Evolutionary conservation across 805 yeast species (phyloP).

Genomic region (Myxozyma geophila): DNA sequence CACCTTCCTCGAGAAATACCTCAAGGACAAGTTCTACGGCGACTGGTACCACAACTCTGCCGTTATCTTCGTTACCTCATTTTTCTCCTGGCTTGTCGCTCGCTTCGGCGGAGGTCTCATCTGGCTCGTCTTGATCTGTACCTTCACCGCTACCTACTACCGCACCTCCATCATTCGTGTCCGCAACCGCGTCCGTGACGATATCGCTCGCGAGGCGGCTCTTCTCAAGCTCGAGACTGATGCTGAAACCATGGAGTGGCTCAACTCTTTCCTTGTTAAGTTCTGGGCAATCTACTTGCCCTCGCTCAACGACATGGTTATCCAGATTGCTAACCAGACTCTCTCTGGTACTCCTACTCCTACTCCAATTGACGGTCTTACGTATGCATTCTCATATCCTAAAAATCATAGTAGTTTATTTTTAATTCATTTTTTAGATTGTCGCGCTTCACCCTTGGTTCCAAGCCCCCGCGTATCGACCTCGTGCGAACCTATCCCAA

Average conservation of each 20-base stretch:
- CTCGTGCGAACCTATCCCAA: slow-evolving; percentile 85
- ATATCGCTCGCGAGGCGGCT: slow-evolving; percentile 83
- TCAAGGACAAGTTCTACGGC: slow-evolving; percentile 80
- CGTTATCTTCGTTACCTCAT: slow-evolving; percentile 65
- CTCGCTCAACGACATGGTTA: slow-evolving; percentile 78
- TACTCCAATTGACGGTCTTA: slow-evolving; percentile 75
- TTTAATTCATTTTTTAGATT: slow-evolving; percentile 6
- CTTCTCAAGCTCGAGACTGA: slow-evolving; percentile 82
- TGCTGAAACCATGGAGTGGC: slow-evolving; percentile 95
- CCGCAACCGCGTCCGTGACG: slow-evolving; percentile 73
- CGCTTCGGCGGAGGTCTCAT: slow-evolving; percentile 76
- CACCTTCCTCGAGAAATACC: slow-evolving; percentile 72
- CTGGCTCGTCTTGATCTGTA: slow-evolving; percentile 73
- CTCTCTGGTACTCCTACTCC: slow-evolving; percentile 78
- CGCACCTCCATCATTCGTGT: slow-evolving; percentile 83
- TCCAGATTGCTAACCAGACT: slow-evolving; percentile 82
- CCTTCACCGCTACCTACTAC: slow-evolving; percentile 69
- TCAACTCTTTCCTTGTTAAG: slow-evolving; percentile 83
- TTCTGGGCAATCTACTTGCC: slow-evolving; percentile 95
- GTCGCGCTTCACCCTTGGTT: slow-evolving; percentile 74
- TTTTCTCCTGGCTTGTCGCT: slow-evolving; percentile 80
- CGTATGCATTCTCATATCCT: slow-evolving; percentile 12
- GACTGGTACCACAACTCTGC: slow-evolving; percentile 97
- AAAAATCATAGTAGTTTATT: not conserved
- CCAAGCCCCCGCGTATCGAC: slow-evolving; percentile 94